A percentile compares a stretch with the other conserved stretches of the same genome.
Conservation (phyloP, 805 yeast species). For the Monosporozyma yasuniensis region DNA sequence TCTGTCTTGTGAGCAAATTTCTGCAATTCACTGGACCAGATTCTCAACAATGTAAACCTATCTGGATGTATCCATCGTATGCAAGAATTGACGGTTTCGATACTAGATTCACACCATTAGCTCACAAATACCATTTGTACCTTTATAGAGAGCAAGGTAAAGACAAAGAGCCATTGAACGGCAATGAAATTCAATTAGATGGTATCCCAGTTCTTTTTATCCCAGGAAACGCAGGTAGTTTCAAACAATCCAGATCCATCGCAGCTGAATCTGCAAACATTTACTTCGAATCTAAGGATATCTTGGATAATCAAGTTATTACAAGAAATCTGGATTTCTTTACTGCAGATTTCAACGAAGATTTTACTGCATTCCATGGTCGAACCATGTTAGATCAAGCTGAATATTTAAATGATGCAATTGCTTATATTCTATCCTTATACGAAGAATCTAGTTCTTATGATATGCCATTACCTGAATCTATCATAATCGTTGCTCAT, state of each 20-base stretch:
- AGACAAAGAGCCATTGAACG: constrained; percentile 45
- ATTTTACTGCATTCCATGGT: constrained; percentile 93
- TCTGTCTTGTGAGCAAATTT: constrained; percentile 7
- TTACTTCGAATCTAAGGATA: constrained; percentile 33
- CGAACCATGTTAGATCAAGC: constrained; percentile 89
- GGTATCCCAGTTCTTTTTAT: constrained; percentile 89
- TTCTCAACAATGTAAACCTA: constrained; percentile 49
- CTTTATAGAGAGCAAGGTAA: constrained; percentile 77
- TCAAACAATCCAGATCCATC: constrained; percentile 80
- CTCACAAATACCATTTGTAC: constrained; percentile 65
- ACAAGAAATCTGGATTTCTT: constrained; percentile 66
- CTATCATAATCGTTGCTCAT: constrained; percentile 79
- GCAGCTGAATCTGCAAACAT: constrained; percentile 69
- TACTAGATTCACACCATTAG: constrained; percentile 53
- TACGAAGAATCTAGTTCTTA: constrained; percentile 34
- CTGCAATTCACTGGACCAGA: constrained; percentile 37
- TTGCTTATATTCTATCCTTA: constrained; percentile 60
- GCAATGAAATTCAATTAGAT: constrained; percentile 32
- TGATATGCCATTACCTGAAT: constrained; percentile 36
- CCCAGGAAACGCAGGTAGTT: constrained; percentile 97
- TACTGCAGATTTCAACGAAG: constrained; percentile 91
- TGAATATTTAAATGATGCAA: constrained; percentile 83
- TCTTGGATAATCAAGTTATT: constrained; percentile 16
- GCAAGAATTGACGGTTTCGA: constrained; percentile 70
- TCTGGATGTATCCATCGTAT: constrained; percentile 79